These are phyloP conservation scores for Cymodocea nodosa DNA, from an alignment of 116 monocot genomes.

Conservation along the genomic window DNA sequence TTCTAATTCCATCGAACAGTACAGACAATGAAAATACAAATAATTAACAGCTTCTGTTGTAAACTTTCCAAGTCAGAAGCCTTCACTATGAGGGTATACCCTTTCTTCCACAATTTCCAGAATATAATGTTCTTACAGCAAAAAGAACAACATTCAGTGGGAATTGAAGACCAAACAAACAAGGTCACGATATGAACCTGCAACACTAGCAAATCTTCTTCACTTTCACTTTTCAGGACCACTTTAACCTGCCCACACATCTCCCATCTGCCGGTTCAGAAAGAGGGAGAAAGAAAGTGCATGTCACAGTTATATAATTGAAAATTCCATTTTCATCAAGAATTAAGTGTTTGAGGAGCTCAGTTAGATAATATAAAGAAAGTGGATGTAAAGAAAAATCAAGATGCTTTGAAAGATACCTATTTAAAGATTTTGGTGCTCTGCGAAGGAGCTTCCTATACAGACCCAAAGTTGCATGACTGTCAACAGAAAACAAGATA, in stretches of 20 bases:
- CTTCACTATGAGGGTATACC: too few relatives aligned
- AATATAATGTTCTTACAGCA: too few relatives aligned
- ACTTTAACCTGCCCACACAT: constrained; percentile 86
- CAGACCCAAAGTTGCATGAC: constrained; percentile 93
- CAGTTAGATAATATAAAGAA: neutral
- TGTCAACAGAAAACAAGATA: constrained; percentile 15
- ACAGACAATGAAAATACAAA: too few relatives aligned
- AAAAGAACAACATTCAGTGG: too few relatives aligned
- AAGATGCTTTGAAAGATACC: constrained; percentile 23
- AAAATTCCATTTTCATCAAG: neutral
- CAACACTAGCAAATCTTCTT: constrained; percentile 71
- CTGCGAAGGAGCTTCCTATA: constrained; percentile 74
- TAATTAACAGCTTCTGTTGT: too few relatives aligned
- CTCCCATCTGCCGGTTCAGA: constrained; percentile 51
- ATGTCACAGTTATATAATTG: neutral
- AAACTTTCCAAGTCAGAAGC: too few relatives aligned
- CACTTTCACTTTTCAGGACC: constrained; percentile 67
- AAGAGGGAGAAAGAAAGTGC: neutral
- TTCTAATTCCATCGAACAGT: too few relatives aligned
- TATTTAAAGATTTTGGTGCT: constrained; percentile 81
- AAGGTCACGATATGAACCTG: constrained; percentile 19
- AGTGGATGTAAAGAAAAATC: neutral
- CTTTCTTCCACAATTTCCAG: too few relatives aligned
- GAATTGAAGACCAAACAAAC: neutral
- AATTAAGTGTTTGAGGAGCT: neutral